Evolutionary conservation across 768 basidiomycete genomes (phyloP).

Genomic region (Boletus fagicola): DNA sequence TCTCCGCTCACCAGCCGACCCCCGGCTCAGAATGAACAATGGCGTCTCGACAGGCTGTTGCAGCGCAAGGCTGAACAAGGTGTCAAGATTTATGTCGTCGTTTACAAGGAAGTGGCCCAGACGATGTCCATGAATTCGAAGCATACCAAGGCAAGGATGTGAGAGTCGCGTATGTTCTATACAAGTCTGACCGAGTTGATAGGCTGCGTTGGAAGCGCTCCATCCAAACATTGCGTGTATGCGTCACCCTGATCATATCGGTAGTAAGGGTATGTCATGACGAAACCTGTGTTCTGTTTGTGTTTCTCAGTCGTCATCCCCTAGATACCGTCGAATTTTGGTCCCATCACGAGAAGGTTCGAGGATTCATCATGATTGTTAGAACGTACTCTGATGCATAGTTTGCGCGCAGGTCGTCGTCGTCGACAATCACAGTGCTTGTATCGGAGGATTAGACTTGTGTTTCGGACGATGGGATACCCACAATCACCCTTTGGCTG

Average conservation of each 20-base stretch:
- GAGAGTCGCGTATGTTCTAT: neutral
- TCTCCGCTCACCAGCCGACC: conserved; percentile 51
- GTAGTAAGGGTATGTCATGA: conserved; percentile 56
- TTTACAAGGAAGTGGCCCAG: conserved; percentile 95
- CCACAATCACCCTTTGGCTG: conserved; percentile 83
- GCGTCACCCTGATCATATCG: conserved; percentile 89
- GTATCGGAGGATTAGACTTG: conserved; percentile 91
- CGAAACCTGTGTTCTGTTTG: neutral
- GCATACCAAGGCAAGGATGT: conserved; percentile 67
- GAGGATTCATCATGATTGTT: neutral
- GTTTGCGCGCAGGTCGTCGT: conserved; percentile 54
- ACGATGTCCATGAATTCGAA: conserved; percentile 88
- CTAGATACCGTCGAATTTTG: conserved; percentile 79
- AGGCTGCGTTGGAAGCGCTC: conserved; percentile 76
- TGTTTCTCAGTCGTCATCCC: neutral
- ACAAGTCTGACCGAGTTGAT: conserved; percentile 1
- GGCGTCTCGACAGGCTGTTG: conserved; percentile 83
- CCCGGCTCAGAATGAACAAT: conserved; percentile 80
- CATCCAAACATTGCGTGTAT: conserved; percentile 87
- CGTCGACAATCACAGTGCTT: conserved; percentile 82
- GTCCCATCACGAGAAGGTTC: conserved; percentile 87
- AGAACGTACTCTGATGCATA: neutral
- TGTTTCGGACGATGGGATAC: conserved; percentile 99
- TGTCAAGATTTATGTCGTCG: conserved; percentile 86
- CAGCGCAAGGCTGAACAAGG: conserved; percentile 89